These are phyloP conservation scores for Metschnikowia santaceciliae DNA, from an alignment of 805 yeast genomes.

Conservation along the genomic window DNA sequence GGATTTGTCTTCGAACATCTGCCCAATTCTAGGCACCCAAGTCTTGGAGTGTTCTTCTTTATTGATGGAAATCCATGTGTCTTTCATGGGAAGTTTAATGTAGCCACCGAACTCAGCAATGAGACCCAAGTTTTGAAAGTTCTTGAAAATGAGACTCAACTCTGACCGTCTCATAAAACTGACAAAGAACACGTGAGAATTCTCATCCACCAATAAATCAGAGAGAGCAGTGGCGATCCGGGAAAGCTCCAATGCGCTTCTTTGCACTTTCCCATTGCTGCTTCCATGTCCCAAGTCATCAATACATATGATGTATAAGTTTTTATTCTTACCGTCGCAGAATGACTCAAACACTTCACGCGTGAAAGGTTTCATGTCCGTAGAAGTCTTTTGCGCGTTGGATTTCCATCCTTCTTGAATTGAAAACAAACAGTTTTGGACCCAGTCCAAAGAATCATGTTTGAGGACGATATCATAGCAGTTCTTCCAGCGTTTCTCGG, in stretches of 20 bases:
- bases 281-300: constrained; percentile 40
- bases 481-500: constrained; percentile 55
- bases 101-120: constrained; percentile 91
- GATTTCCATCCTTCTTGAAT: constrained; percentile 44
- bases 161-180: constrained; percentile 62
- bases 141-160: constrained; percentile 63
- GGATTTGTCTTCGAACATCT: constrained; percentile 53
- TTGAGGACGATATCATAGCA: constrained; percentile 55
- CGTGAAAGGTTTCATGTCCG: constrained; percentile 30
- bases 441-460: constrained; percentile 78
- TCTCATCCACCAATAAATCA: constrained; percentile 54
- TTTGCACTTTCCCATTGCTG: constrained; percentile 8
- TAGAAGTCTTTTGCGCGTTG: constrained; percentile 25
- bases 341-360: constrained; percentile 30
- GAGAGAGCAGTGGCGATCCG: constrained; percentile 53
- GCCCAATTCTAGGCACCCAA: constrained; percentile 59
- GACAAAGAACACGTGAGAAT: constrained; percentile 67
- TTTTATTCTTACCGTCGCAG: constrained; percentile 29
- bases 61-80: constrained; percentile 60
- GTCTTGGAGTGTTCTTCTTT: constrained; percentile 42
- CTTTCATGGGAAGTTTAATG: constrained; percentile 49
- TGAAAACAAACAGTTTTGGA: constrained; percentile 48
- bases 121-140: constrained; percentile 68
- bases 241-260: constrained; percentile 25
- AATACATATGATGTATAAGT: constrained; percentile 50